Evolutionary conservation across 192 early-diverging fungal species (phyloP).

Genomic region (Martensiomyces pterosporus): DNA sequence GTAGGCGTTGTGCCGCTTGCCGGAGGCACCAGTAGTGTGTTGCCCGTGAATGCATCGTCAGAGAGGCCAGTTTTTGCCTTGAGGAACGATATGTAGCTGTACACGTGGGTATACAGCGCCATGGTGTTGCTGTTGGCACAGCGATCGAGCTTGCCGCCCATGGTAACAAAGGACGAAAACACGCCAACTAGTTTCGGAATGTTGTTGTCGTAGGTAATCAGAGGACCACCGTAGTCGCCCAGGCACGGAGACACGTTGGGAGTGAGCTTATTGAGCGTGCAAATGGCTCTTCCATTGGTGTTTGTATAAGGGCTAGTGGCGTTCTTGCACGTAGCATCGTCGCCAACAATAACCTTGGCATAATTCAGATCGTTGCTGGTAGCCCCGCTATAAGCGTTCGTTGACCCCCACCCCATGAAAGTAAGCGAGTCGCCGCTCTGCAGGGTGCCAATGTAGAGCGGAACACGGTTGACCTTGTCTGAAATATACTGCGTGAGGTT

Average conservation of each 20-base stretch:
- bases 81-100: slow-evolving; percentile 34
- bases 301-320: slow-evolving; percentile 21
- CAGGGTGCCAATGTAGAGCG: slow-evolving; percentile 27
- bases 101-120: slow-evolving; percentile 32
- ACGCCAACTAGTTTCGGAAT: slow-evolving; percentile 34
- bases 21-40: slow-evolving; percentile 17
- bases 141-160: slow-evolving; percentile 18
- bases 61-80: slow-evolving; percentile 22
- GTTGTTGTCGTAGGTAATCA: slow-evolving; percentile 25
- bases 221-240: slow-evolving; percentile 39
- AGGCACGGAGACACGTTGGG: slow-evolving; percentile 25
- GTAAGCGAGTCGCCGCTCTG: slow-evolving; percentile 24
- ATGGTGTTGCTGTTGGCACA: slow-evolving; percentile 35
- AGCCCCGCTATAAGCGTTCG: slow-evolving; percentile 25
- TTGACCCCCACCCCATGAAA: slow-evolving; percentile 38
- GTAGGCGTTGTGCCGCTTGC: slow-evolving; percentile 3
- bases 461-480: slow-evolving; percentile 22
- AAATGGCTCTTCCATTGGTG: slow-evolving; percentile 34
- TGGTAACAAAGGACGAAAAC: slow-evolving; percentile 25
- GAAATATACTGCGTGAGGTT: slow-evolving; percentile 16
- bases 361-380: slow-evolving; percentile 21
- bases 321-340: slow-evolving; percentile 26
- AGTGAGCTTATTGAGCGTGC: slow-evolving; percentile 36
- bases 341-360: slow-evolving; percentile 35
- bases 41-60: slow-evolving; percentile 34